These are phyloP conservation scores for Notholithocarpus densiflorus DNA, from an alignment of 306 rosid species.

Conservation along the genomic window DNA sequence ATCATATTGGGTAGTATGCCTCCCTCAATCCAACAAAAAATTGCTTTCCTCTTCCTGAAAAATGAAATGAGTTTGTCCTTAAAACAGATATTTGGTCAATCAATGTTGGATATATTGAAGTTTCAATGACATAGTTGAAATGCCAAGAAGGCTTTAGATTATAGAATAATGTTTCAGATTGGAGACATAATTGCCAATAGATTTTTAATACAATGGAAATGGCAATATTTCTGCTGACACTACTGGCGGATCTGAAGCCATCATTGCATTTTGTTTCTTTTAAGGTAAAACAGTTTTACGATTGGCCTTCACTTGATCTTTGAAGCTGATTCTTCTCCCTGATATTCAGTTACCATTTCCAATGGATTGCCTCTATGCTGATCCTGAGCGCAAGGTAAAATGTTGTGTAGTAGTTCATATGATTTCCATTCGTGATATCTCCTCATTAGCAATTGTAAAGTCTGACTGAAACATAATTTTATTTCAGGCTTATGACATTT, in stretches of 20 bases:
- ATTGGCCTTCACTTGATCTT: slow-evolving; percentile 7
- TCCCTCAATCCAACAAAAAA: not conserved
- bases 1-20: not conserved
- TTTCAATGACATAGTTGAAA: not conserved
- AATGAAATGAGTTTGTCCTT: not conserved
- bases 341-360: slow-evolving; percentile 82
- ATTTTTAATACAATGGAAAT: not conserved
- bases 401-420: not conserved
- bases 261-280: not conserved
- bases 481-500: slow-evolving; percentile 63
- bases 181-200: not conserved
- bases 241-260: not conserved
- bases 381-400: slow-evolving; percentile 68
- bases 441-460: not conserved
- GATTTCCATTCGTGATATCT: not conserved
- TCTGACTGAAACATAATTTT: slow-evolving; percentile 16
- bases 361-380: slow-evolving; percentile 83
- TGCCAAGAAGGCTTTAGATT: not conserved
- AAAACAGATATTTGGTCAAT: not conserved
- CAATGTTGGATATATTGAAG: not conserved
- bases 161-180: not conserved
- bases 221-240: not conserved
- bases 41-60: not conserved
- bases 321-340: slow-evolving; percentile 14
- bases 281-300: not conserved